A percentile compares a stretch with the other conserved stretches of the same genome.
These are phyloP conservation scores for Colletotrichum endophyticum DNA, from an alignment of 2,329 filamentous ascomycete species.

Conservation along the genomic window DNA sequence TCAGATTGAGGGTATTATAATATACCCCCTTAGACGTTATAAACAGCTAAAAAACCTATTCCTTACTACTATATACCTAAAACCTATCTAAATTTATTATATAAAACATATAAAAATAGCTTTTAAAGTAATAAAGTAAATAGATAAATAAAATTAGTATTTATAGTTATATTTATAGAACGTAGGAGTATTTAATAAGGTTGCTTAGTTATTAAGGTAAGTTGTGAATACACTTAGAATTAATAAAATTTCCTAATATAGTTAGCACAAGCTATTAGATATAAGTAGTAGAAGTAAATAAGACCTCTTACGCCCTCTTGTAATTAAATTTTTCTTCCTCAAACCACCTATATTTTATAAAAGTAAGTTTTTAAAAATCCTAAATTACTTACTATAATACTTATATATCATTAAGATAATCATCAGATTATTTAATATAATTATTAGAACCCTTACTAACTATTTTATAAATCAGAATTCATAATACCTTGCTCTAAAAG, in stretches of 20 bases:
- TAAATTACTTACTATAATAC: background rate
- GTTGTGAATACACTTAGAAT: background rate
- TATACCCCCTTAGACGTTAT: background rate
- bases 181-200: background rate
- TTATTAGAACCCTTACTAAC: background rate
- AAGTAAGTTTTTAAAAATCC: background rate
- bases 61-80: background rate
- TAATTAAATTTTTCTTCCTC: too few species aligned
- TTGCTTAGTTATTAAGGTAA: background rate
- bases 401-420: background rate
- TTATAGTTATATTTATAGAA: background rate
- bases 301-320: too few species aligned
- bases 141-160: background rate
- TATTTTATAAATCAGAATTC: background rate
- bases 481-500: background rate
- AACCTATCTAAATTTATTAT: background rate
- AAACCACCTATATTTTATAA: too few species aligned
- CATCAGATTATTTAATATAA: background rate
- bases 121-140: background rate
- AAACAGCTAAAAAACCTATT: background rate
- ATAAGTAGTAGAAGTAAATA: too few species aligned
- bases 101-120: background rate
- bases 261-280: background rate
- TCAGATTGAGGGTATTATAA: background rate
- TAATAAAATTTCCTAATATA: background rate